A percentile compares a stretch with the other conserved stretches of the same genome.
These are phyloP conservation scores for Azolla pinnata DNA, from an alignment of 75 land plant species.

Conservation along the genomic window DNA sequence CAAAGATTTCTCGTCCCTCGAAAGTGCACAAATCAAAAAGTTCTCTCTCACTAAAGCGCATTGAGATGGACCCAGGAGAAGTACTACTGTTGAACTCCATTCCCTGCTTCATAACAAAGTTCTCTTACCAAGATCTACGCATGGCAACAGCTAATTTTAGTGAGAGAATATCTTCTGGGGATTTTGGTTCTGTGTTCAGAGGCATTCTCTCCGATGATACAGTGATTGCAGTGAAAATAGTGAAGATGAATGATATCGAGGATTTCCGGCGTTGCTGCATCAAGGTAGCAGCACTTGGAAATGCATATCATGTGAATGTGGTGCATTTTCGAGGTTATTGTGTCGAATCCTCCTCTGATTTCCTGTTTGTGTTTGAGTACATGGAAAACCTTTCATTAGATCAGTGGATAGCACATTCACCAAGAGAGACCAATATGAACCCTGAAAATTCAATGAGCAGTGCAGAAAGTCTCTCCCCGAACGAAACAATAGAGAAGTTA, in stretches of 20 bases:
- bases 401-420: neutral
- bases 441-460: too few species aligned
- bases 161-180: neutral
- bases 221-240: slow-evolving; percentile 2
- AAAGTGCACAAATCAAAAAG: neutral
- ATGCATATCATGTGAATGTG: slow-evolving; percentile 2
- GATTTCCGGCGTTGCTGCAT: neutral
- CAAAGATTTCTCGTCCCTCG: neutral
- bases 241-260: neutral
- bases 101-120: slow-evolving; percentile 3
- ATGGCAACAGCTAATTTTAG: slow-evolving; percentile 1
- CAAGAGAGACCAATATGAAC: too few species aligned
- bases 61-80: slow-evolving; percentile 2
- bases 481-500: neutral
- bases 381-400: neutral
- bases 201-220: slow-evolving; percentile 1
- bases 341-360: neutral
- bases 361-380: slow-evolving; percentile 6
- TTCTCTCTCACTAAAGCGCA: neutral
- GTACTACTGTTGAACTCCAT: neutral
- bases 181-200: neutral
- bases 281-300: neutral
- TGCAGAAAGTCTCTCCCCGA: too few species aligned
- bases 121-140: neutral
- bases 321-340: slow-evolving; percentile 6